A percentile compares a stretch with the other conserved stretches of the same genome.
These are phyloP conservation scores for Vaccinium myrtillus DNA, from an alignment of 148 eudicot genomes.

Conservation along the genomic window DNA sequence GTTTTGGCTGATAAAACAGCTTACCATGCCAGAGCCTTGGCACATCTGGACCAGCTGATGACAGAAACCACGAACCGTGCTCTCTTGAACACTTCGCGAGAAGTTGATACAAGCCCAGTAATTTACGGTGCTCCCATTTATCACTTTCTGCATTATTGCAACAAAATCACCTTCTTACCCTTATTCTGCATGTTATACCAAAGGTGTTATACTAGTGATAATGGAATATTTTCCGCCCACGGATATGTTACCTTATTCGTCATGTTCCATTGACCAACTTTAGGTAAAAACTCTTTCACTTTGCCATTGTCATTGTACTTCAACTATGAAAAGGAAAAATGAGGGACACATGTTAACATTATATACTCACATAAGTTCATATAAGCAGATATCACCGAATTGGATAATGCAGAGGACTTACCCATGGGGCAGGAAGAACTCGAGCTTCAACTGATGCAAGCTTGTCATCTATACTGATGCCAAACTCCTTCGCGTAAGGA, in stretches of 20 bases:
- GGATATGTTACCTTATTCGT: slow-evolving; percentile 53
- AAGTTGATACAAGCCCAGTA: slow-evolving; percentile 81
- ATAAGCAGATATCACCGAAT: not conserved
- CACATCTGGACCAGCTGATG: slow-evolving; percentile 74
- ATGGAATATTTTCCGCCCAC: not conserved
- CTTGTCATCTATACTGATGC: slow-evolving; percentile 57
- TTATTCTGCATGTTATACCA: not conserved
- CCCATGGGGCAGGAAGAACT: slow-evolving; percentile 84
- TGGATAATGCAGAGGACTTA: slow-evolving; percentile 15
- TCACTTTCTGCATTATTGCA: slow-evolving; percentile 51
- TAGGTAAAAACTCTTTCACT: slow-evolving; percentile 67
- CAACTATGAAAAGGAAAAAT: slow-evolving; percentile 37
- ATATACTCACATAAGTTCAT: not conserved
- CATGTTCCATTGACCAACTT: slow-evolving; percentile 89
- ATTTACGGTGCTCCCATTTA: slow-evolving; percentile 68
- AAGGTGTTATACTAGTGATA: not conserved
- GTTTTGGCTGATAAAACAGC: slow-evolving; percentile 1
- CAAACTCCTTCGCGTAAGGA: slow-evolving; percentile 71
- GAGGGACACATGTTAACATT: not conserved
- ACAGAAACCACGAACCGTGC: slow-evolving; percentile 65
- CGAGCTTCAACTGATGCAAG: slow-evolving; percentile 72
- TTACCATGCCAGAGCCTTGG: slow-evolving; percentile 75
- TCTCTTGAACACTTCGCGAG: slow-evolving; percentile 67
- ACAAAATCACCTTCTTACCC: not conserved
- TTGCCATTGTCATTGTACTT: slow-evolving; percentile 65